These are phyloP conservation scores for Colletotrichum sp. DNA, from an alignment of 2,329 filamentous ascomycete genomes.

Conservation along the genomic window DNA sequence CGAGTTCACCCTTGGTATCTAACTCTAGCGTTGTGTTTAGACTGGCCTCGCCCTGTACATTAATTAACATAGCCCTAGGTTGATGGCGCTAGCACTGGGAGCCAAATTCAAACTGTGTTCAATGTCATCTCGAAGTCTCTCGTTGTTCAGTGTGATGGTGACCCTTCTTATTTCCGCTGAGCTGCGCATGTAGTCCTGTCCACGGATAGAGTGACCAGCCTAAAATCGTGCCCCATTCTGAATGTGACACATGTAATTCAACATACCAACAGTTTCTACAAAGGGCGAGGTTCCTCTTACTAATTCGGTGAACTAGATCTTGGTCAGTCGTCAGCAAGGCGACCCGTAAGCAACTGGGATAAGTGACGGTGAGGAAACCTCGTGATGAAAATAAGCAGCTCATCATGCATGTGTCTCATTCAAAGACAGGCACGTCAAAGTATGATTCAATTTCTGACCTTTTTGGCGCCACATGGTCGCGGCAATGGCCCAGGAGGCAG, in stretches of 20 bases:
- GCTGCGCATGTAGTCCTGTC: neutral
- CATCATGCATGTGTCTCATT: neutral
- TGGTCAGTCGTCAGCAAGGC: neutral
- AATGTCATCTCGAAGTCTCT: neutral
- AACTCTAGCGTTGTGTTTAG: slow-evolving; percentile 38
- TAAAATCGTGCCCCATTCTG: neutral
- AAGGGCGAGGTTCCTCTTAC: neutral
- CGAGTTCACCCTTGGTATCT: slow-evolving; percentile 94
- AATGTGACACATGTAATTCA: neutral
- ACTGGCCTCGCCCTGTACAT: slow-evolving; percentile 22
- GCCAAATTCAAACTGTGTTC: neutral
- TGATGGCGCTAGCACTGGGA: slow-evolving; percentile 5
- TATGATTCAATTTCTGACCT: neutral
- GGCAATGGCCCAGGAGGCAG: neutral
- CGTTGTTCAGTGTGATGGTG: neutral
- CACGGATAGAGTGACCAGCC: neutral
- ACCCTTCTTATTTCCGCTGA: neutral
- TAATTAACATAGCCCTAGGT: slow-evolving; percentile 23
- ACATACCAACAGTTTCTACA: neutral
- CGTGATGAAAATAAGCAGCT: neutral
- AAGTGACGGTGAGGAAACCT: neutral
- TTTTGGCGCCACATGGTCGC: neutral
- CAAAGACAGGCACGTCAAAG: neutral
- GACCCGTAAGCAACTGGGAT: neutral
- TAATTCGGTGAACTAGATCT: neutral